Percentiles rank a stretch among this genome's conserved stretches.
Conservation (phyloP, 2,329 filamentous ascomycete species). For the Paraphaeosphaeria minitans region DNA sequence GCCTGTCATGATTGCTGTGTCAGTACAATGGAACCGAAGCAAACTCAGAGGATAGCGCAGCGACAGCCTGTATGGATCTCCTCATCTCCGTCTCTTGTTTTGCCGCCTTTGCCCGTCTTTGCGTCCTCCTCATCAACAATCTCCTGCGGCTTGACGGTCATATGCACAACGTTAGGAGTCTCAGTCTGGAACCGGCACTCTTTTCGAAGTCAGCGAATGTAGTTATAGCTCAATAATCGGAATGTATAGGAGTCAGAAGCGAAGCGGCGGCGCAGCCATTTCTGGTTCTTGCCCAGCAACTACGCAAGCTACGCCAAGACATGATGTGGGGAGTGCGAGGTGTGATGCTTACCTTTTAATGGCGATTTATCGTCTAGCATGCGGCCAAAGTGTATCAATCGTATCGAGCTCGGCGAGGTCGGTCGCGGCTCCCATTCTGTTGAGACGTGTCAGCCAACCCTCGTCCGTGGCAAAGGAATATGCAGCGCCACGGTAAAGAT, state of each 20-base stretch:
- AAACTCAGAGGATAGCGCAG: conserved; percentile 64
- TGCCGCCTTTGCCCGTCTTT: conserved; percentile 64
- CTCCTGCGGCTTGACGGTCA: conserved; percentile 88
- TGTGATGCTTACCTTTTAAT: conserved; percentile 70
- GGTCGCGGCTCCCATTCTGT: conserved; percentile 85
- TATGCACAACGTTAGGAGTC: conserved; percentile 85
- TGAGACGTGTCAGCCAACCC: conserved; percentile 26
- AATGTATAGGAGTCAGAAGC: not conserved
- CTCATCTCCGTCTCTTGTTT: conserved; percentile 59
- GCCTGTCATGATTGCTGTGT: conserved; percentile 1
- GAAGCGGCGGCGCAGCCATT: conserved; percentile 9
- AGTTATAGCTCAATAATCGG: not conserved
- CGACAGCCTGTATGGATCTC: conserved; percentile 63
- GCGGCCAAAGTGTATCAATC: conserved; percentile 90
- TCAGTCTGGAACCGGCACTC: conserved; percentile 80
- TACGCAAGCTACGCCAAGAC: conserved; percentile 26
- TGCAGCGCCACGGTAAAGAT: not conserved
- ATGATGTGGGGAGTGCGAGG: conserved; percentile 9
- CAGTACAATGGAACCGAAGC: conserved; percentile 1
- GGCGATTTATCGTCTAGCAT: conserved; percentile 86
- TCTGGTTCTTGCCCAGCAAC: conserved; percentile 15
- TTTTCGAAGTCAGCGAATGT: conserved; percentile 45
- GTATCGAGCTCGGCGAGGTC: conserved; percentile 84
- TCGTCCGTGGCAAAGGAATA: not conserved
- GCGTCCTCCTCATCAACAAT: conserved; percentile 79